phyloP scores from a whole-genome alignment of 306 rosid genomes.

The Notholithocarpus densiflorus region DNA sequence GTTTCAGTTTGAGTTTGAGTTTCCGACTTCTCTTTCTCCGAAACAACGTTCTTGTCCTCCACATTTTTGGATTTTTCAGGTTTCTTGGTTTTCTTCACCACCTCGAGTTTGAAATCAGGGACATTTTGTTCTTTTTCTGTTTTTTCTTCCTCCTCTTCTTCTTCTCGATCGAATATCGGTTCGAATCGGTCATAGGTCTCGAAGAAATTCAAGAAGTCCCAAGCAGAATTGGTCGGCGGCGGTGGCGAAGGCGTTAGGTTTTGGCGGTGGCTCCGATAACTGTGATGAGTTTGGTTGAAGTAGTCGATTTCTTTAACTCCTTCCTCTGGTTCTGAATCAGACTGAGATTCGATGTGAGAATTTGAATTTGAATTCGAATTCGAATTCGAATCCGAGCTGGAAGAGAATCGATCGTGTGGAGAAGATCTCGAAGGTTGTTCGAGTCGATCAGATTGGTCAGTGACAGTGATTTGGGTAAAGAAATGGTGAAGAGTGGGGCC shows the following conservation, averaged over 20 bases:
- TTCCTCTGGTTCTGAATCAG: slow-evolving; percentile 34
- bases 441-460: not conserved
- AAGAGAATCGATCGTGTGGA: slow-evolving; percentile 18
- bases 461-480: slow-evolving; percentile 32
- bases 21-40: slow-evolving; percentile 14
- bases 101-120: not conserved
- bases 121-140: not conserved
- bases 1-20: not conserved
- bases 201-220: slow-evolving; percentile 86
- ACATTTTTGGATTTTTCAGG: slow-evolving; percentile 15
- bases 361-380: slow-evolving; percentile 36
- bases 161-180: slow-evolving; percentile 20
- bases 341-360: slow-evolving; percentile 38
- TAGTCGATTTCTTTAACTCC: slow-evolving; percentile 25
- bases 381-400: slow-evolving; percentile 37
- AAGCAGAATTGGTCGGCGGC: slow-evolving; percentile 52
- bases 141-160: slow-evolving; percentile 20
- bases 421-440: not conserved
- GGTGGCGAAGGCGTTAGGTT: slow-evolving; percentile 41
- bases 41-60: not conserved
- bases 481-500: slow-evolving; percentile 58
- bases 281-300: slow-evolving; percentile 8
- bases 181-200: slow-evolving; percentile 72
- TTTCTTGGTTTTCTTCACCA: slow-evolving; percentile 3
- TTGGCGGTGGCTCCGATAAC: slow-evolving; percentile 5